Base-by-base conservation (phyloP, 1,139 yeast species). In the Candida albicans region DNA sequence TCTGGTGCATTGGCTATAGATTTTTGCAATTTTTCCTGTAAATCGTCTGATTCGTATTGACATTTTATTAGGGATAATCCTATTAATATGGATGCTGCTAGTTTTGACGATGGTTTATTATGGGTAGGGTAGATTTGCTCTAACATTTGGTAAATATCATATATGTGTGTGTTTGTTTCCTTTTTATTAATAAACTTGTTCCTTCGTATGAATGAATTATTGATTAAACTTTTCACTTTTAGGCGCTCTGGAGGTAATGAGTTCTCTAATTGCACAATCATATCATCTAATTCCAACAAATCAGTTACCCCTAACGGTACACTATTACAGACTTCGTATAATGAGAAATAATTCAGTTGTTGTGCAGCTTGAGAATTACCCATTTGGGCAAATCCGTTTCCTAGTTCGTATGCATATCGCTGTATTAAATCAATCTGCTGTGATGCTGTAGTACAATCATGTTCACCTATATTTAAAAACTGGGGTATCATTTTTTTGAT, bases 191-290 rank as follows among this genome's bases (percentile, higher is more conserved):
- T 13, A 32, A 44, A 41, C 26, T 38, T 37, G 33, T 32, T 42
- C 18, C 39, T 39, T 36, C 46, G 43, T 14, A 48, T 45, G 15
- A 49, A 25, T 15, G 46, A 36, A 34, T 43, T 47, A 37, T 48
- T 42, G n/a, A 52, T 43, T 4, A 49, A 39, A 40, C 52, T 52
- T 18, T 33, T 39, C 13, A 52, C 29, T 26, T 49, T 46, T 5
- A 75, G 53, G 0, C 55, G 61, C 39, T 67, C 62, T 2, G 56
- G 49, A 4, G 54, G 50, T 50, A 67, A 74, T 49, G 68, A 73
- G 2, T 54, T 62, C 14, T 59, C 55, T 29, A 81, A 57, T 49
- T 81, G 84, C 2, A 62, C 65, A 24, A 81, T 48, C 83, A 81
- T 75, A 18, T 73, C 64, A 43, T 77, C 80, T 31, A 78, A 60